These are phyloP conservation scores for Penicillium atrosanguineum DNA, from an alignment of 495 filamentous ascomycete species.

Conservation along the genomic window DNA sequence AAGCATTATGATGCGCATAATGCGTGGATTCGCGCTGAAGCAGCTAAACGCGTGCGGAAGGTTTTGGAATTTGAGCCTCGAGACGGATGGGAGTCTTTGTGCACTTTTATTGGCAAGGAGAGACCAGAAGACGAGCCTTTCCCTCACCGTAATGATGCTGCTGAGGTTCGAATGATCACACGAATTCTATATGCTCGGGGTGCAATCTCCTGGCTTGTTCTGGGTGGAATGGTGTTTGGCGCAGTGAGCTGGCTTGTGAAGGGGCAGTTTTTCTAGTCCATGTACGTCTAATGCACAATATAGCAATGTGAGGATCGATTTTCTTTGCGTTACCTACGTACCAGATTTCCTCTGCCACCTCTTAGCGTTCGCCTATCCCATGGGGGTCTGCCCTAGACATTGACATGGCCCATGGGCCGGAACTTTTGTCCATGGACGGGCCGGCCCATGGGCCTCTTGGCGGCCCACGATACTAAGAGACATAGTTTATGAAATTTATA, in stretches of 20 bases:
- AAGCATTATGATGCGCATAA: conserved; percentile 16
- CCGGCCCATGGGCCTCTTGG: too few relatives aligned
- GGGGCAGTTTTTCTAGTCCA: not conserved
- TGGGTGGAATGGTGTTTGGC: conserved; percentile 5
- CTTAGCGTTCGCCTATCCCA: too few relatives aligned
- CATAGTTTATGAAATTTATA: too few relatives aligned
- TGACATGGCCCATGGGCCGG: too few relatives aligned
- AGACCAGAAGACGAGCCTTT: conserved; percentile 18
- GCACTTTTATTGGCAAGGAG: conserved; percentile 23
- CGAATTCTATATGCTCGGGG: conserved; percentile 8
- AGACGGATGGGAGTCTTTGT: conserved; percentile 30
- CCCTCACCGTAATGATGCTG: conserved; percentile 25
- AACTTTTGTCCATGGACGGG: too few relatives aligned
- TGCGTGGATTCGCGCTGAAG: conserved; percentile 9
- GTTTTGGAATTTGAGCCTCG: conserved; percentile 27
- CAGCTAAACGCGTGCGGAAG: conserved; percentile 8
- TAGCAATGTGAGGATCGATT: too few relatives aligned
- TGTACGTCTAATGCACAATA: too few relatives aligned
- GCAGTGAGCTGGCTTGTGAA: not conserved
- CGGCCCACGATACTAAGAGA: too few relatives aligned
- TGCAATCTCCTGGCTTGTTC: conserved; percentile 6
- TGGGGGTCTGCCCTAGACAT: too few relatives aligned
- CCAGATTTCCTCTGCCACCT: too few relatives aligned
- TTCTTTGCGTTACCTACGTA: too few relatives aligned
- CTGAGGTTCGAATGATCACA: conserved; percentile 4